A percentile compares a stretch with the other conserved stretches of the same genome.
These are phyloP conservation scores for Exserohilum turcica DNA, from an alignment of 2,329 filamentous ascomycete genomes.

Conservation along the genomic window DNA sequence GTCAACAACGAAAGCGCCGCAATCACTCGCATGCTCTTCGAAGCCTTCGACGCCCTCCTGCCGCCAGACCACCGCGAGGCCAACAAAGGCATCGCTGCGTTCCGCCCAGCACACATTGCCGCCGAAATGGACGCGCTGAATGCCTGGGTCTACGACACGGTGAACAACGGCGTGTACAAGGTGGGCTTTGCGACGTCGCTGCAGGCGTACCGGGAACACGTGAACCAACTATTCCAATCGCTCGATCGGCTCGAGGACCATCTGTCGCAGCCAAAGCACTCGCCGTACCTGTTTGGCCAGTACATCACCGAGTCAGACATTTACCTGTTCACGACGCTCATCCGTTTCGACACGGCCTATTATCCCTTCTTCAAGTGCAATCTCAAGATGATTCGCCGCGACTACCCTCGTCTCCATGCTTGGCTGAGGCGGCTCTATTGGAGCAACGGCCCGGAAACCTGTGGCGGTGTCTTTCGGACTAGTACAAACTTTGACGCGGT, in stretches of 20 bases:
- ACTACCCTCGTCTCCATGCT: slow-evolving; percentile 77
- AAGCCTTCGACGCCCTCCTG: slow-evolving; percentile 41
- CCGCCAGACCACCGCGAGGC: slow-evolving; percentile 59
- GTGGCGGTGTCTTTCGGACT: slow-evolving; percentile 35
- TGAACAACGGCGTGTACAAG: slow-evolving; percentile 63
- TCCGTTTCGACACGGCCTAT: slow-evolving; percentile 61
- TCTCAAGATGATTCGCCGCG: slow-evolving; percentile 78
- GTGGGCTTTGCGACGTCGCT: slow-evolving; percentile 84
- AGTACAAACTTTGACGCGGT: slow-evolving; percentile 38
- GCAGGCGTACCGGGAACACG: slow-evolving; percentile 78
- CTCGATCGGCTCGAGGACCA: slow-evolving; percentile 79
- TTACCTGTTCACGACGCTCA: slow-evolving; percentile 61
- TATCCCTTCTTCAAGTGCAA: slow-evolving; percentile 74
- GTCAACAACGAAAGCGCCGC: slow-evolving; percentile 47
- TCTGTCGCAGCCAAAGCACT: slow-evolving; percentile 57
- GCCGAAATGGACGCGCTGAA: slow-evolving; percentile 75
- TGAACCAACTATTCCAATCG: slow-evolving; percentile 72
- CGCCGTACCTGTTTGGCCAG: slow-evolving; percentile 76
- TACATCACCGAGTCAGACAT: slow-evolving; percentile 56
- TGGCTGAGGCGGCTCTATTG: slow-evolving; percentile 88
- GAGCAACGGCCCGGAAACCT: slow-evolving; percentile 55
- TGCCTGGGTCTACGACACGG: slow-evolving; percentile 74
- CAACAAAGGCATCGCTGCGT: slow-evolving; percentile 60
- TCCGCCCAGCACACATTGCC: slow-evolving; percentile 70
- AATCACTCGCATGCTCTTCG: slow-evolving; percentile 42